Base-by-base conservation (phyloP, 495 filamentous ascomycete species). In the Glarea lozoyensis region DNA sequence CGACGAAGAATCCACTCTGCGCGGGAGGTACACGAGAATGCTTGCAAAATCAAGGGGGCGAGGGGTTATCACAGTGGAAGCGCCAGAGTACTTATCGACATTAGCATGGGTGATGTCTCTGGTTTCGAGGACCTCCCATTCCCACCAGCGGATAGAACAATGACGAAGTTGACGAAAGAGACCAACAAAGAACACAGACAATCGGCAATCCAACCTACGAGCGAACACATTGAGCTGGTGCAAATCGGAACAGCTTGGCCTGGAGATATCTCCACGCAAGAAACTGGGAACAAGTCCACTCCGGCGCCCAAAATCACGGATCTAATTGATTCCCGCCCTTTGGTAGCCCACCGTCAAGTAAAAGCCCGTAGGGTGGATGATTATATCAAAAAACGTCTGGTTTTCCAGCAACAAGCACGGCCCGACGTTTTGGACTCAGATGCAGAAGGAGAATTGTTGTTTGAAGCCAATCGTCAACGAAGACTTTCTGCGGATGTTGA, bases 1-100 rank as follows among this genome's bases (percentile, higher is more conserved):
- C 65, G 72, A 32, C 62, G 72, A 7, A 59, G 63, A 27, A 71
- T 74, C 42, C 65, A 65, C 42, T 60, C 64, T 32, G 61, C 68
- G 7, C 43, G 61, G 30, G 58, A 60, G 4, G 63, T 63, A 2
- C 55, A 72, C 21, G 55, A 65, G 13, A 77, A 75, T 54, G 67
- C 64, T 3, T 47, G 68, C 43, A 65, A 55, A 19, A 49, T 76
- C 21, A 68, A 63, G 42, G 51, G 60, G 11, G 60, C 63, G 15
- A 62, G 49, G 34, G 48, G 54, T 22, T 74, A 73, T 49, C 62
- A 64, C 42, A n/a, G n/a, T n/a, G 38, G 56, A 6, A 49, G 51
- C 13, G 58, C 58, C 25, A 53, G 37, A 15, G 42, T 48, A 4
- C 63, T 72, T 3, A 56, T 84, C 18, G 65, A 84, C 12, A 32